These are phyloP conservation scores for Mixia osmundae DNA, from an alignment of 1,284 basidiomycete genomes.

Conservation along the genomic window DNA sequence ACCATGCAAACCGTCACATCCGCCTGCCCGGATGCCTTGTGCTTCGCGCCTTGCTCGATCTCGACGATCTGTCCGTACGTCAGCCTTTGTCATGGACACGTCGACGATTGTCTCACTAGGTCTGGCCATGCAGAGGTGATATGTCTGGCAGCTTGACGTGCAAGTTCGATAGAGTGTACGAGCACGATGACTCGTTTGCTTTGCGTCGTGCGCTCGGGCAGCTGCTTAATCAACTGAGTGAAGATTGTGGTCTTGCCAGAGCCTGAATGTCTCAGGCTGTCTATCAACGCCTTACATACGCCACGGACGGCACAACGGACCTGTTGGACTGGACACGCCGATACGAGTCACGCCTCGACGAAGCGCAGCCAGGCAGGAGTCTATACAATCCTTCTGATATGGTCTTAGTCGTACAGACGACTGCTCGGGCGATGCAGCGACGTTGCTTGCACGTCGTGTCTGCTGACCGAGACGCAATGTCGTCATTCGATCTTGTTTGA, in stretches of 20 bases:
- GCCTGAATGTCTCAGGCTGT: slow-evolving; percentile 25
- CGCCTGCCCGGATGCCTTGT: slow-evolving; percentile 51
- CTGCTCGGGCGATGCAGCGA: no score
- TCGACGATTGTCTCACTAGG: slow-evolving; percentile 40
- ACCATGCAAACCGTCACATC: slow-evolving; percentile 35
- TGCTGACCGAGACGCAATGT: no score
- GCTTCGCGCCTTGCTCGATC: slow-evolving; percentile 64
- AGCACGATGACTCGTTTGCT: slow-evolving; percentile 33
- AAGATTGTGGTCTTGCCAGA: slow-evolving; percentile 87
- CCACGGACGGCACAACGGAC: slow-evolving; percentile 3
- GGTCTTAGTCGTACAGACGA: slow-evolving; percentile 36
- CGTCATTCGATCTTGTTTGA: no score
- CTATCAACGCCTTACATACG: background rate
- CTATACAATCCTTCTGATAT: slow-evolving; percentile 69
- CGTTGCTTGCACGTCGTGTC: no score
- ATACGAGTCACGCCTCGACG: slow-evolving; percentile 40
- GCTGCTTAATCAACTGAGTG: slow-evolving; percentile 36
- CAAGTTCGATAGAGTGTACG: slow-evolving; percentile 70
- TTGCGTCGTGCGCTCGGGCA: slow-evolving; percentile 4
- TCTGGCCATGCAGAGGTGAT: no score
- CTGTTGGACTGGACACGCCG: slow-evolving; percentile 73
- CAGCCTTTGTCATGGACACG: slow-evolving; percentile 21
- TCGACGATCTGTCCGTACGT: slow-evolving; percentile 46
- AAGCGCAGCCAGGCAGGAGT: slow-evolving; percentile 51
- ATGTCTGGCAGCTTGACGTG: slow-evolving; percentile 58